Evolutionary conservation across 2,329 filamentous ascomycete species (phyloP).

Genomic region (Teratosphaeria zuluensis): DNA sequence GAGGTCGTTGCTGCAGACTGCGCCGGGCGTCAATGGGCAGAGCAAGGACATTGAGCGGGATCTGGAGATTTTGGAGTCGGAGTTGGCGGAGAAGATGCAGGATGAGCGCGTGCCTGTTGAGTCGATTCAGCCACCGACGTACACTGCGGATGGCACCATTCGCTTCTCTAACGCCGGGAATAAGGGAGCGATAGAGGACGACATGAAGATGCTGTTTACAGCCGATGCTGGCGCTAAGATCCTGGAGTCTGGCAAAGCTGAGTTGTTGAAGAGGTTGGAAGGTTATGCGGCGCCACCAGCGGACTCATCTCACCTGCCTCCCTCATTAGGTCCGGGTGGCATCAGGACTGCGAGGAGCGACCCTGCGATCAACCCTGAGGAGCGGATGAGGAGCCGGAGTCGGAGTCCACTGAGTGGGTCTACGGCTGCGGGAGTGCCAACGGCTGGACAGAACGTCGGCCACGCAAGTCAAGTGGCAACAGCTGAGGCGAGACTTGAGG

Average conservation of each 20-base stretch:
- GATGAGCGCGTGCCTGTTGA: not conserved
- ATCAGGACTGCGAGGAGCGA: not conserved
- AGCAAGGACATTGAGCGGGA: not conserved
- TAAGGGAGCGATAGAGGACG: constrained; percentile 21
- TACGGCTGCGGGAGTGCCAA: not conserved
- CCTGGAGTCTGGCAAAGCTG: constrained; percentile 41
- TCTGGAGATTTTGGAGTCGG: not conserved
- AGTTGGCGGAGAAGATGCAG: not conserved
- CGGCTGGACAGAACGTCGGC: not conserved
- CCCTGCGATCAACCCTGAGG: constrained; percentile 4
- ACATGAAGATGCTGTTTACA: constrained; percentile 41
- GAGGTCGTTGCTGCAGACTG: constrained; percentile 2
- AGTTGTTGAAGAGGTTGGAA: constrained; percentile 42
- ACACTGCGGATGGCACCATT: not conserved
- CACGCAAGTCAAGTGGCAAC: not conserved
- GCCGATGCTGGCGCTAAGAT: constrained; percentile 40
- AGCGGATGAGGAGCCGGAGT: constrained; percentile 13
- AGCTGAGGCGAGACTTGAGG: not conserved
- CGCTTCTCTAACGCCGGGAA: not conserved
- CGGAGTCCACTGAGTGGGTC: constrained; percentile 6
- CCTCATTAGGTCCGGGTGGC: not conserved
- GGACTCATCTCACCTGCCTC: not conserved
- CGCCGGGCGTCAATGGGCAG: not conserved
- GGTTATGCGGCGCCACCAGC: constrained; percentile 28
- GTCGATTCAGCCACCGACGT: not conserved